Percentiles rank a stretch among this genome's conserved stretches.
Evolutionary conservation across 331 rosid genomes (phyloP).

Genomic region (Quercus lobata): DNA sequence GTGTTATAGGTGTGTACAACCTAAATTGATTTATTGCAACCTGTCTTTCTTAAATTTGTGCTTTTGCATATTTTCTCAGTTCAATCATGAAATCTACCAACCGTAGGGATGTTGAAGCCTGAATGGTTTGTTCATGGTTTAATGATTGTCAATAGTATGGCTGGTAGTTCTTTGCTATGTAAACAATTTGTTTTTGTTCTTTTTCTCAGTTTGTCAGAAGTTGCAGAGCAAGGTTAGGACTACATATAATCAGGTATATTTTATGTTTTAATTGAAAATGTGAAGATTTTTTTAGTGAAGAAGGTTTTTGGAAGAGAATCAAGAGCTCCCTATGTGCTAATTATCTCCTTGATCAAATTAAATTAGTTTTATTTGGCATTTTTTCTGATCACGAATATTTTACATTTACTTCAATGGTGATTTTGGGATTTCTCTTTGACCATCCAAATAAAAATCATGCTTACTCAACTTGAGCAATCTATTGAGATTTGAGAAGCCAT

Average conservation of each 20-base stretch:
- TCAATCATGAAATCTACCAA: background rate
- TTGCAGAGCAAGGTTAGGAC: constrained; percentile 31
- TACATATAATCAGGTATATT: constrained; percentile 26
- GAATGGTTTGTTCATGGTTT: background rate
- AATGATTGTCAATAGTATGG: background rate
- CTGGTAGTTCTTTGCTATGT: background rate
- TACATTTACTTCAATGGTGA: background rate
- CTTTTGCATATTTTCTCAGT: background rate
- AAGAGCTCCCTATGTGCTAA: background rate
- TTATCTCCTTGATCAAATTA: background rate
- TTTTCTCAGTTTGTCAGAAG: constrained; percentile 22
- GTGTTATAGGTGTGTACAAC: constrained; percentile 20
- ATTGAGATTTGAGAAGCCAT: background rate
- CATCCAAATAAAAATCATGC: background rate
- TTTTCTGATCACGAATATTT: background rate
- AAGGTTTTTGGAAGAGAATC: background rate
- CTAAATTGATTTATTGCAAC: background rate
- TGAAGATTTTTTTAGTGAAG: background rate
- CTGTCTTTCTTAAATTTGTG: background rate
- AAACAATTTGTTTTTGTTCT: background rate
- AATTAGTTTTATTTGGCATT: background rate
- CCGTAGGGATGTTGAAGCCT: background rate
- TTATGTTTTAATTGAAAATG: background rate
- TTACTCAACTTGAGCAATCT: background rate
- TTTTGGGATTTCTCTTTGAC: background rate